Conservation (phyloP, 169 alveolate species). For the Eimeria brunetti region DNA sequence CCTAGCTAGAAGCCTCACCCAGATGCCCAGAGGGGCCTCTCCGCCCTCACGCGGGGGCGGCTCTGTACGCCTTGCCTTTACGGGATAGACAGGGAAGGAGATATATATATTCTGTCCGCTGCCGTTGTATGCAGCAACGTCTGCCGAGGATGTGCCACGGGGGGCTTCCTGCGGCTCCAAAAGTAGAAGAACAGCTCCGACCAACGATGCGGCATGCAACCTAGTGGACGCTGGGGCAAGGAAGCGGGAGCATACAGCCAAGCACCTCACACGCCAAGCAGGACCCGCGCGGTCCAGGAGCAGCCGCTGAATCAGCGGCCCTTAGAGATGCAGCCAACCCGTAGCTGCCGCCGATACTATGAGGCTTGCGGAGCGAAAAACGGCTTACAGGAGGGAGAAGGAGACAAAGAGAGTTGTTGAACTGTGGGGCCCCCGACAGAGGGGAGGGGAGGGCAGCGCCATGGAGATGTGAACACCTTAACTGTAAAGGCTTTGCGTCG, state of each 20-base stretch:
- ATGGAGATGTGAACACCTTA: not conserved
- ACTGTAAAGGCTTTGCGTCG: not conserved
- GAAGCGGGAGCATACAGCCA: not conserved
- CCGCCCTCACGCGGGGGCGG: slow-evolving; percentile 39
- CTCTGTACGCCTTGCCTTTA: not conserved
- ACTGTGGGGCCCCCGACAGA: slow-evolving; percentile 54
- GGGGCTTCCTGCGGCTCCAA: not conserved
- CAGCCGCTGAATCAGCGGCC: not conserved
- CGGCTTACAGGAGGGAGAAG: not conserved
- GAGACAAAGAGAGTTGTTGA: not conserved
- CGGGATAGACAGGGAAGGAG: not conserved
- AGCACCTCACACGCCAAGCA: slow-evolving; percentile 4
- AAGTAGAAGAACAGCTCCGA: not conserved
- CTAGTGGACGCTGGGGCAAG: not conserved
- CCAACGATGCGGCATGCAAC: slow-evolving; percentile 17
- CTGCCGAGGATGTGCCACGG: slow-evolving; percentile 2
- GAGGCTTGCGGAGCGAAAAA: not conserved
- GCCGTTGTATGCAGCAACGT: not conserved
- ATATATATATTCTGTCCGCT: not conserved
- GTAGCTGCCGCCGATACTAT: not conserved
- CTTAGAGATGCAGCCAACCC: not conserved
- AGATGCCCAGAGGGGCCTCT: slow-evolving; percentile 24
- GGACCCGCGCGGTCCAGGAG: not conserved
- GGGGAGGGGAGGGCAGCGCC: not conserved
- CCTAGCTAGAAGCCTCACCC: slow-evolving; percentile 14